phyloP scores from a whole-genome alignment of 2,329 filamentous ascomycete species.

The Aspergillus brasiliensis region DNA sequence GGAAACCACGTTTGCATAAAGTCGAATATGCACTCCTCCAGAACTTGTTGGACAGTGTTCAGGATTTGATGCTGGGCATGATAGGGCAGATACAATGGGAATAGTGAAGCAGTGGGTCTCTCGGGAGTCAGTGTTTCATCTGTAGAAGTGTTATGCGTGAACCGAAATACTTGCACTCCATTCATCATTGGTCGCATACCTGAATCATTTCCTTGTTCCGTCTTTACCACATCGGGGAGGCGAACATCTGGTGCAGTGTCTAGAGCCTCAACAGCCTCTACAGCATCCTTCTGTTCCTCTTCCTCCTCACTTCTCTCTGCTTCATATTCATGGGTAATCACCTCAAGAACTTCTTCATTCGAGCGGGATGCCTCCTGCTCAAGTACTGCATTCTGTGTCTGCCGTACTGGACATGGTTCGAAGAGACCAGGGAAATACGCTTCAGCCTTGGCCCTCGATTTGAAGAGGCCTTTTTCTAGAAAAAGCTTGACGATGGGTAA shows the following conservation, averaged over 20 bases:
- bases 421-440: neutral
- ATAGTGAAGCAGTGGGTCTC: neutral
- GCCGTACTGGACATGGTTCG: neutral
- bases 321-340: neutral
- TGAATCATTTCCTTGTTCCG: neutral
- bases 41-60: neutral
- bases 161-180: too few relatives aligned
- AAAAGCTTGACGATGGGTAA: neutral
- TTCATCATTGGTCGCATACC: too few relatives aligned
- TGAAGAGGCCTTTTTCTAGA: neutral
- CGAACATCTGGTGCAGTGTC: neutral
- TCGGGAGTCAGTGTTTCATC: neutral
- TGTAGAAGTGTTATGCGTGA: too few relatives aligned
- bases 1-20: neutral
- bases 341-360: neutral
- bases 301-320: neutral
- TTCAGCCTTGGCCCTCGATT: neutral
- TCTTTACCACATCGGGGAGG: neutral
- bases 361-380: neutral
- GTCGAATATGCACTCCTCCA: slow-evolving; percentile 9
- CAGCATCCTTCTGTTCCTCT: too few relatives aligned
- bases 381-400: neutral
- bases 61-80: slow-evolving; percentile 5
- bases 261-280: neutral
- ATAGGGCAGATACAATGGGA: slow-evolving; percentile 2